A percentile compares a stretch with the other conserved stretches of the same genome.
phyloP scores from a whole-genome alignment of 495 filamentous ascomycete genomes.

The Daldinia decipiens region DNA sequence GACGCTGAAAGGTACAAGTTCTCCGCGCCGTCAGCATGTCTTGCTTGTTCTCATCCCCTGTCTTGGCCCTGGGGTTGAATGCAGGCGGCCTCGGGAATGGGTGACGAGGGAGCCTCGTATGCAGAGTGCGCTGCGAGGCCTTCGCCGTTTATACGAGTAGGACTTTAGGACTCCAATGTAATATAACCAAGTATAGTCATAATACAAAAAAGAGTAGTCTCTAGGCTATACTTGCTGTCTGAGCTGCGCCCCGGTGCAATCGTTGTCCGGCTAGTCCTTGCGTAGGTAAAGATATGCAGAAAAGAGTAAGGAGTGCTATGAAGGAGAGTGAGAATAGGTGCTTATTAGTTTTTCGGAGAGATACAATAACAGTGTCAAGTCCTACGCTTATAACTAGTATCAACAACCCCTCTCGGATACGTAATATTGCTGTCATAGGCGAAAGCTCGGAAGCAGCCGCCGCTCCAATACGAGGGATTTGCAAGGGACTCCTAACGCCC shows the following conservation, averaged over 20 bases:
- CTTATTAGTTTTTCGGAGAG: neutral
- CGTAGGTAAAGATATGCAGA: neutral
- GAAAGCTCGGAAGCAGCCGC: neutral
- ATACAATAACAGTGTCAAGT: neutral
- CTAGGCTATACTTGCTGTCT: neutral
- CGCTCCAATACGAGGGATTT: slow-evolving; percentile 1
- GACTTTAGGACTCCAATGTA: slow-evolving; percentile 7
- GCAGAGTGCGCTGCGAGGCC: neutral
- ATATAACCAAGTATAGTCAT: neutral
- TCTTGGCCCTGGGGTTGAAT: slow-evolving; percentile 3
- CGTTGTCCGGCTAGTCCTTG: neutral
- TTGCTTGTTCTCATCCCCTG: slow-evolving; percentile 12
- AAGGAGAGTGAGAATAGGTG: neutral
- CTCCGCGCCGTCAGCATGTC: slow-evolving; percentile 10
- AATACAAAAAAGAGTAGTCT: neutral
- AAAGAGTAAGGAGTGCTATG: neutral
- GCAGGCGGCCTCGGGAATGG: slow-evolving; percentile 5
- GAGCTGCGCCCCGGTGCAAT: neutral
- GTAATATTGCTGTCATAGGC: slow-evolving; percentile 1
- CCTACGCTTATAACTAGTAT: slow-evolving; percentile 7
- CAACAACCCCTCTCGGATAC: neutral
- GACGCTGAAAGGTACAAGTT: slow-evolving; percentile 11
- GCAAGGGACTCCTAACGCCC: neutral
- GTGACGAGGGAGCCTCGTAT: slow-evolving; percentile 3
- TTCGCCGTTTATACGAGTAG: neutral